Evolutionary conservation across 495 filamentous ascomycete species (phyloP), one percentile per base, ranked within the genome.

Genomic region (Bacidia gigantensis): DNA sequence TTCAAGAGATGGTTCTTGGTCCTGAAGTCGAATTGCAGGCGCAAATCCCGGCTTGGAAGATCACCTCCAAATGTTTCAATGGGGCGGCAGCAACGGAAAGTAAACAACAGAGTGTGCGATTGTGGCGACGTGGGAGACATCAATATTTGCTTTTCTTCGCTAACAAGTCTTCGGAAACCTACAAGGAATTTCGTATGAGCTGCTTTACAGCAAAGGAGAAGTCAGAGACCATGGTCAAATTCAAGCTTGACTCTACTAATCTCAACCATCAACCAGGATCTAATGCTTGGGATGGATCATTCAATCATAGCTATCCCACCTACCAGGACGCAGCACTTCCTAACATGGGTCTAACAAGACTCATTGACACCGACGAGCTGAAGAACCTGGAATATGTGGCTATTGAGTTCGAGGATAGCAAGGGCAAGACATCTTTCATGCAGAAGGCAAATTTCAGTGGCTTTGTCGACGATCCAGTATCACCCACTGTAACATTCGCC

Each of bases 1-100:
- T 57, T 22, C 55, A 57, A 46, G 55, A 53, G 17, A 3, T 57
- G 26, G 20, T 57, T 18, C 52, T 57, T 45, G 55, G 55, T 7
- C 38, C 55, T 1, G 51, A 26, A 44, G 26, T 53, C 0, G 38
- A 11, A 22, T 49, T 57, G 26, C 38, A 53, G 3, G 49, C 52
- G 32, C 50, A 57, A 50, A 39, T 53, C 7, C 50, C 49, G 2
- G 22, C 51, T 11, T 43, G 47, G 23, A 38, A 29, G 5, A 56
- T 56, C 22, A 48, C 35, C 24, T 52, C 44, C 0, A 57, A 53
- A 32, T 18, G 24, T 12, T 57, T 53, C 17, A 41, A 26, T 10
- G 44, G 45, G n/a, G 52, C 42, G 21, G 2, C 22, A 10, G 18
- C 9, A 11, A 39, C 48, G 39, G 43, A 53, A 38, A 53, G 55